Base-by-base conservation (phyloP, 2,329 filamentous ascomycete species). In the Cercospora canescens region DNA sequence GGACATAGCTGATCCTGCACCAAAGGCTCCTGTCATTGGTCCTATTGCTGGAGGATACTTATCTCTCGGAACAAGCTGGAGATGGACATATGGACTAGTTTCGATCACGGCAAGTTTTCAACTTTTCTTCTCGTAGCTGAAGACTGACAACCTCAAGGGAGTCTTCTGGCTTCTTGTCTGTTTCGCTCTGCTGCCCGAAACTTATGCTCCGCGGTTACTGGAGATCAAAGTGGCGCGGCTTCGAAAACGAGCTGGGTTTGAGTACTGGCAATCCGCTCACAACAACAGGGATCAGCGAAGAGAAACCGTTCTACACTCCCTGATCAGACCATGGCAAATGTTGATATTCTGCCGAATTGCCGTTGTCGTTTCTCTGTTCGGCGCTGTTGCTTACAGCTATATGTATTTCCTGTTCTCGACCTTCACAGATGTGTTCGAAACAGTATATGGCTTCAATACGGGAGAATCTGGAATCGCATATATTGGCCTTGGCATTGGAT, bases 331-430 rank as follows among this genome's bases (percentile, higher is more conserved):
- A 14, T 54, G 24, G 60, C 52, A 45, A 28, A 63, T 66, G 60
- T 21, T 64, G n/a, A 16, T 66, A 12, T 18, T 16, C 30, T 52
- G 28, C 16, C 64, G 60, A 6, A 34, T 32, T 7, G 74, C 75
- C 52, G 70, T 77, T 18, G 76, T 78, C 64, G 70, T n/a, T 64
- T 77, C 16, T 56, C 76, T 45, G 70, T 78, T 21, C 14, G 81
- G 81, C 37, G 79, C 77, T 3, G 81, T 83, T 1, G 71, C 82
- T 0, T 84, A 83, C 72, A 84, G 84, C 61, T 75, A 84, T 4
- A 69, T 84, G 6, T 81, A 80, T 1, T 85, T 84, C 62, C 73
- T 84, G 0, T 84, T 84, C 75, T 84, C 84, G 66, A 81, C 82
- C 0, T 84, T 85, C 64, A 76, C 79, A 21, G 76, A 84, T 21